Conservation (phyloP, 164 flowering plant genomes). For the Vitis labrusca region DNA sequence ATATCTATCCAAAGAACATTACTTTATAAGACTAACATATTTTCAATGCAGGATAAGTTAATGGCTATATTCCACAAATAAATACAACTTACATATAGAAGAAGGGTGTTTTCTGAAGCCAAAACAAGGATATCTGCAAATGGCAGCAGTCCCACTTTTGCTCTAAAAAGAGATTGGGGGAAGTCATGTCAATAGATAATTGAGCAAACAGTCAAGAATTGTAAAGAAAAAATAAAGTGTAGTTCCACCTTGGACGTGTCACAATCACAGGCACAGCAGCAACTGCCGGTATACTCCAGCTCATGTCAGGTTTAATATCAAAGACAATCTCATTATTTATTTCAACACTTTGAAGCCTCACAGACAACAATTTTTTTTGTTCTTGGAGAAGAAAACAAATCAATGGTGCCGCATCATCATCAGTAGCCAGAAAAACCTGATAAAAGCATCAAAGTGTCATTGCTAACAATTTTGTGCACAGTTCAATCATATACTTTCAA, state of each 20-base stretch:
- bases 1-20: no score
- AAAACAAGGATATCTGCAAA: conserved; percentile 71
- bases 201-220: background rate
- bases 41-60: background rate
- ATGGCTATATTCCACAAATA: background rate
- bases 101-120: conserved; percentile 66
- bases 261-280: conserved; percentile 87
- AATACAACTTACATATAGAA: conserved; percentile 79
- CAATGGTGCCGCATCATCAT: conserved; percentile 77
- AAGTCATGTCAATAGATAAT: conserved; percentile 1
- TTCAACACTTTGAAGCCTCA: conserved; percentile 76
- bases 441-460: background rate
- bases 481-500: no score
- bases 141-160: conserved; percentile 63
- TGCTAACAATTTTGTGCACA: background rate
- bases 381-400: conserved; percentile 89
- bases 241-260: conserved; percentile 72
- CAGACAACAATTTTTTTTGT: conserved; percentile 65
- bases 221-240: background rate
- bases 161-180: conserved; percentile 38
- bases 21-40: no score
- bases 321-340: conserved; percentile 57
- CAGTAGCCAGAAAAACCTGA: conserved; percentile 90
- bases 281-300: conserved; percentile 85
- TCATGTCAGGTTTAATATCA: conserved; percentile 79